Evolutionary conservation across 148 eudicot species (phyloP), one percentile per base, ranked within the genome.

Genomic region (Rhododendron molle): DNA sequence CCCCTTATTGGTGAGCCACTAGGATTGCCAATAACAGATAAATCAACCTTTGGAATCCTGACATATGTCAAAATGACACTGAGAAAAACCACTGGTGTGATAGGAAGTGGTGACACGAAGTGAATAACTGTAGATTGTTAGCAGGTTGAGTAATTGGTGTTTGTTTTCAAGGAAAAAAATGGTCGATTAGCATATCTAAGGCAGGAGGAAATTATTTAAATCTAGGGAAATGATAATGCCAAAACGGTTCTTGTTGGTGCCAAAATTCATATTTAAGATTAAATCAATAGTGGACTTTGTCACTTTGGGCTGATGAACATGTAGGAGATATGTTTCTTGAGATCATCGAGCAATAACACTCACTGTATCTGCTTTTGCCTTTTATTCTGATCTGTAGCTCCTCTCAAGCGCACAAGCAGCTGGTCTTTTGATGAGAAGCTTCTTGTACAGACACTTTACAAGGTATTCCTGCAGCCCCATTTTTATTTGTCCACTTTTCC

Each of bases 351-450:
- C 76, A n/a, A 40, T 62, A 83, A 32, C 81, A 80, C 7, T 46
- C 50, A 16, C 65, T 81, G 18, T 56, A 1, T 81, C 71, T 56
- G 3, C 71, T 81, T 20, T 28, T 81, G 36, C 38, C 30, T 56
- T n/a, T 78, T 36, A 13, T 83, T 72, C 56, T 85, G 46, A 79
- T 89, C 84, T 88, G 86, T 88, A 95, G 96, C 90, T 90, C 90
- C 94, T 82, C 96, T 94, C 34, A 94, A 89, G 89, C 91, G 96
- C 54, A 89, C 95, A 74, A 91, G 94, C 89, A 95, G 96, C 93
- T 93, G 93, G 96, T 86, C 95, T 81, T 90, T 96, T 89, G 99
- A 96, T 86, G 99, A 96, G 54, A 96, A 96, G 91, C 92, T 94
- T 76, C 89, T 96, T 74, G 89, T 96, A 65, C 99, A 96, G 87